These are phyloP conservation scores for Ottelia alismoides DNA, from an alignment of 106 monocot species.

Conservation along the genomic window DNA sequence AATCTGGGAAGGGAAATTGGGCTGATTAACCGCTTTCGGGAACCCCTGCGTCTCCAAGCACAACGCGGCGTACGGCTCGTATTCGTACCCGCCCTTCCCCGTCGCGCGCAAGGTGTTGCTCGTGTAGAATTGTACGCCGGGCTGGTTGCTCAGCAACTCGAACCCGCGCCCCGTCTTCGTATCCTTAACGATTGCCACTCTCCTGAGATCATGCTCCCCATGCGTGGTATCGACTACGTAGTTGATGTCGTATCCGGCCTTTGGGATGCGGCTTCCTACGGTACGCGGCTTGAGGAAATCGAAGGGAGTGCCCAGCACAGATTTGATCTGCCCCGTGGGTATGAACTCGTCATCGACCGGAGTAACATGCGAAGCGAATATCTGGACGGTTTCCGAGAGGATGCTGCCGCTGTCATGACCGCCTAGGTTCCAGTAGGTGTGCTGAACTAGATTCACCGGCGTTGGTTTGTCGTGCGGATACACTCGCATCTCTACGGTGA, in stretches of 20 bases:
- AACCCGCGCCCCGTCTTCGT: constrained; percentile 27
- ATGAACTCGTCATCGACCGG: constrained; percentile 36
- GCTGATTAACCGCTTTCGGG: constrained; percentile 67
- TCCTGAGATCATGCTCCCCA: constrained; percentile 29
- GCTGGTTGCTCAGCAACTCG: constrained; percentile 65
- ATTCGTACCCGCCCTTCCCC: constrained; percentile 51
- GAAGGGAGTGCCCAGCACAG: constrained; percentile 29
- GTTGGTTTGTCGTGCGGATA: constrained; percentile 24
- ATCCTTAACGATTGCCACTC: constrained; percentile 48
- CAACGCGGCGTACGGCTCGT: constrained; percentile 31
- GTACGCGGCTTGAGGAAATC: constrained; percentile 26
- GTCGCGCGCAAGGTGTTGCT: constrained; percentile 32
- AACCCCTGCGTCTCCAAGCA: constrained; percentile 85
- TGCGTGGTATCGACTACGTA: constrained; percentile 33
- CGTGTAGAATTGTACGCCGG: constrained; percentile 79
- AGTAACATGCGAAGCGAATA: constrained; percentile 37
- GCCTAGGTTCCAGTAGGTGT: constrained; percentile 72
- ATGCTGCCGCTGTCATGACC: constrained; percentile 46
- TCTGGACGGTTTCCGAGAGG: constrained; percentile 34
- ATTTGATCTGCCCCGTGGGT: constrained; percentile 25
- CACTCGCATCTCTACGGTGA: constrained; percentile 30
- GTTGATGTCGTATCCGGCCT: constrained; percentile 74
- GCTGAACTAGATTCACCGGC: constrained; percentile 61
- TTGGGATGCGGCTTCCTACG: constrained; percentile 31
- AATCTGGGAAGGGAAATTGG: constrained; percentile 65